Percentiles rank a stretch among this genome's conserved stretches.
These are phyloP conservation scores for Aspergillus carlsbadensis DNA, from an alignment of 495 filamentous ascomycete species.

Conservation along the genomic window DNA sequence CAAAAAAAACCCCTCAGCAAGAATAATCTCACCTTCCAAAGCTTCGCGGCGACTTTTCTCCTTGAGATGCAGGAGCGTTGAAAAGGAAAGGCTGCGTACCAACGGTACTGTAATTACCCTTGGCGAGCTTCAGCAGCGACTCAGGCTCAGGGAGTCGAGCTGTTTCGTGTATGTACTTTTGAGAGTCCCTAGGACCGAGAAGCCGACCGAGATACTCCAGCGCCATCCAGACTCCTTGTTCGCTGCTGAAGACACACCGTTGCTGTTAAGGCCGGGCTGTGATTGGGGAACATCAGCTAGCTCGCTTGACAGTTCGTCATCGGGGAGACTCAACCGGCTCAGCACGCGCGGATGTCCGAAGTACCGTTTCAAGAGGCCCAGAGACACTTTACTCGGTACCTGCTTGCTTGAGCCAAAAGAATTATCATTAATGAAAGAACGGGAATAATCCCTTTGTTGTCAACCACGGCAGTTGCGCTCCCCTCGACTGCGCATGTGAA, in stretches of 20 bases:
- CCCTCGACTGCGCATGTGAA: neutral
- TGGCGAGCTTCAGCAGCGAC: too few species aligned
- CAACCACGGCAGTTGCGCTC: neutral
- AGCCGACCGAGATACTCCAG: neutral
- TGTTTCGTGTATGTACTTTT: neutral
- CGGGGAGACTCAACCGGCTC: neutral
- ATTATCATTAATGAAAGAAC: neutral
- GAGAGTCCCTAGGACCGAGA: neutral
- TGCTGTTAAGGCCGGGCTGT: neutral
- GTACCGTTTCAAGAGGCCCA: too few species aligned
- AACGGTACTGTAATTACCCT: too few species aligned
- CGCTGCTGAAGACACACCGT: neutral
- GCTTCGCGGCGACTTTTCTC: constrained; percentile 8
- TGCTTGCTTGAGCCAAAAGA: neutral
- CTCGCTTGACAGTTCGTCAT: constrained; percentile 3
- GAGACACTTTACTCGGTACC: too few species aligned
- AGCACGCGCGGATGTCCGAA: neutral
- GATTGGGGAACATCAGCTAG: neutral
- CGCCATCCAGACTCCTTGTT: neutral
- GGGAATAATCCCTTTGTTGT: neutral
- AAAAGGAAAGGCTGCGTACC: too few species aligned
- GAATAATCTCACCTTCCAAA: neutral
- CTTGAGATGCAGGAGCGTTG: neutral
- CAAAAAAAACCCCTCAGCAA: constrained; percentile 5
- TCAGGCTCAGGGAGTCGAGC: neutral